These are phyloP conservation scores for Cyclocybe cylindracea DNA, from an alignment of 768 basidiomycete genomes.

Conservation along the genomic window DNA sequence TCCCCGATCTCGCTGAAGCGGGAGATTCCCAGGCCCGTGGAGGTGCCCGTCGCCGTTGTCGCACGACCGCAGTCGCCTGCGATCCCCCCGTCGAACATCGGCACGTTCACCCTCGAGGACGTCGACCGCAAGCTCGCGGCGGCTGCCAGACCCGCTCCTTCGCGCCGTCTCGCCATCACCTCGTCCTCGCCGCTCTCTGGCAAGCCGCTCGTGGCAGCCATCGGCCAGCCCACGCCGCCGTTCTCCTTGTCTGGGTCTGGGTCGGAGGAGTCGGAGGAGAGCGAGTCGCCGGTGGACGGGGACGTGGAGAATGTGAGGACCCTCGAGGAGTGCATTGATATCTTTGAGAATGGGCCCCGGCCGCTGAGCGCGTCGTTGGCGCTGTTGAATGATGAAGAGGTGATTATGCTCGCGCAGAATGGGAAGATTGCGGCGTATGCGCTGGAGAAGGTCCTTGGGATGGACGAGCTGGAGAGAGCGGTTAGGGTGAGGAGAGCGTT, in stretches of 20 bases:
- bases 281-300: not conserved
- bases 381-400: conserved; percentile 86
- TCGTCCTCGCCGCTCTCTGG: conserved; percentile 6
- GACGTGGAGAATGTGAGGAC: conserved; percentile 39
- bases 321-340: conserved; percentile 74
- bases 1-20: no score
- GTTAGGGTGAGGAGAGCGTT: conserved; percentile 85
- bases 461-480: conserved; percentile 73
- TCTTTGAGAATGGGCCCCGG: conserved; percentile 75
- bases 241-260: not conserved
- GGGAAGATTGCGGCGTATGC: conserved; percentile 96
- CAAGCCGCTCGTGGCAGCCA: conserved; percentile 8
- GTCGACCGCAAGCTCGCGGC: conserved; percentile 48
- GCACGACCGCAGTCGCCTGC: no score
- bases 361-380: conserved; percentile 57
- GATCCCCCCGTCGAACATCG: conserved; percentile 13
- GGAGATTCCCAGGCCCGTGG: not conserved
- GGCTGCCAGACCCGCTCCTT: conserved; percentile 21
- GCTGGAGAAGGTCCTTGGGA: conserved; percentile 88
- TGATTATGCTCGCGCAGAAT: conserved; percentile 83
- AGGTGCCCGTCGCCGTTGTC: conserved; percentile 11
- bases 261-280: conserved; percentile 10
- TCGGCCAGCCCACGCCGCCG: conserved; percentile 7
- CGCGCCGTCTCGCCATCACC: conserved; percentile 26
- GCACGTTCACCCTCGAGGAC: conserved; percentile 55